Evolutionary conservation across 2,329 filamentous ascomycete species (phyloP).

Genomic region (Cercospora berteroae): DNA sequence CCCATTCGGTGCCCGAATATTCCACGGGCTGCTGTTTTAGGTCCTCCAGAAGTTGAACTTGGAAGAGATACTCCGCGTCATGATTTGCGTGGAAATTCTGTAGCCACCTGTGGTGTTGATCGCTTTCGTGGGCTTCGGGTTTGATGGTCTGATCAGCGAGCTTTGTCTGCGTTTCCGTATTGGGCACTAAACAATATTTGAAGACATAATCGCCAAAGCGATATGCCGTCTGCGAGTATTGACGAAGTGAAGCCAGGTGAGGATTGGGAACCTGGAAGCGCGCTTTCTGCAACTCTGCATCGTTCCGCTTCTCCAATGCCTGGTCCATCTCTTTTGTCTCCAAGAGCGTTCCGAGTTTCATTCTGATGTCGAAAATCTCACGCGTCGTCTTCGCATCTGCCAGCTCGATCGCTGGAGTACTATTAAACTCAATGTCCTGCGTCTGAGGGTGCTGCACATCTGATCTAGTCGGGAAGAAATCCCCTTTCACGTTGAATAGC

Average conservation of each 20-base stretch:
- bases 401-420: constrained; percentile 49
- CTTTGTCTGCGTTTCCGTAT: constrained; percentile 42
- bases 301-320: constrained; percentile 41
- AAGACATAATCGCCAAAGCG: constrained; percentile 50
- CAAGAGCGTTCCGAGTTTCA: constrained; percentile 37
- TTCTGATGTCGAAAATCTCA: constrained; percentile 46
- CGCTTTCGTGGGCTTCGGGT: constrained; percentile 35
- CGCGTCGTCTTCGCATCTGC: constrained; percentile 47
- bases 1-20: constrained; percentile 47
- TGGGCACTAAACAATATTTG: constrained; percentile 50
- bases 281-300: constrained; percentile 43
- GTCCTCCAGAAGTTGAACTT: constrained; percentile 50
- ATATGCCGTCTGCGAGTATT: constrained; percentile 51
- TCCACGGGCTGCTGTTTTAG: constrained; percentile 49
- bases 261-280: constrained; percentile 43
- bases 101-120: constrained; percentile 44
- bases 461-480: constrained; percentile 43
- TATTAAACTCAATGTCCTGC: constrained; percentile 53
- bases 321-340: constrained; percentile 44
- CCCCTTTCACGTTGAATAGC: constrained; percentile 49
- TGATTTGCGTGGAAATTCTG: constrained; percentile 42
- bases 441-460: constrained; percentile 32
- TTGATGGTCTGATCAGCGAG: constrained; percentile 43
- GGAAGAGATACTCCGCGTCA: constrained; percentile 46
- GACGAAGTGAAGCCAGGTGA: constrained; percentile 40